These are phyloP conservation scores for Candida hispaniensis DNA, from an alignment of 805 yeast genomes.

Conservation along the genomic window DNA sequence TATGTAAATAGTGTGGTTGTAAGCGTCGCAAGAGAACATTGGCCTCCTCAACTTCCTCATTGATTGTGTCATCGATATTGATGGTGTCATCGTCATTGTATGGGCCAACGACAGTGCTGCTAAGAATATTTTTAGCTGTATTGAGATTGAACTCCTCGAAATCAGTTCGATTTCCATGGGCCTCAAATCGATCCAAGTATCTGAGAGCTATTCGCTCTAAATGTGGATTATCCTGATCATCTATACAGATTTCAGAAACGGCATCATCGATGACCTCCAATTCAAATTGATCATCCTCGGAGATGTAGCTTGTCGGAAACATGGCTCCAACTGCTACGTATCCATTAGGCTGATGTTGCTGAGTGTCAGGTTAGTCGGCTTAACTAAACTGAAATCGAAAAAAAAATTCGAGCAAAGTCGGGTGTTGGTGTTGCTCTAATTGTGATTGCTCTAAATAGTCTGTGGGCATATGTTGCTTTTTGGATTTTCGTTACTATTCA, in stretches of 20 bases:
- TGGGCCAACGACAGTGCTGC: too few species aligned
- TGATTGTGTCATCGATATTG: constrained; percentile 15
- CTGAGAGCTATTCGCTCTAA: constrained; percentile 5
- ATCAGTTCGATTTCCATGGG: constrained; percentile 5
- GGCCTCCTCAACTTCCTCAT: constrained; percentile 15
- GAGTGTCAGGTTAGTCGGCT: too few species aligned
- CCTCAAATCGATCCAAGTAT: constrained; percentile 9
- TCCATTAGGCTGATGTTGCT: too few species aligned
- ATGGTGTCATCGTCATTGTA: constrained; percentile 19
- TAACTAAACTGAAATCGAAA: too few species aligned
- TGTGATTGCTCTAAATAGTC: too few species aligned
- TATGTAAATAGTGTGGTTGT: constrained; percentile 57
- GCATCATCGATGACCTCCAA: constrained; percentile 15
- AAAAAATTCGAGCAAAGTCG: too few species aligned
- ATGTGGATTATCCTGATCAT: constrained; percentile 14
- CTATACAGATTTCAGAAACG: constrained; percentile 6
- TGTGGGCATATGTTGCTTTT: too few species aligned
- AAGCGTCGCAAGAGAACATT: constrained; percentile 42
- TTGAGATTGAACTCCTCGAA: constrained; percentile 11
- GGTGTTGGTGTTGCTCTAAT: too few species aligned
- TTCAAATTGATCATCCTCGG: too few species aligned
- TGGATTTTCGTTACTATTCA: too few species aligned
- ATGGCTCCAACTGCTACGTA: too few species aligned
- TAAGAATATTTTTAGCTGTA: constrained; percentile 3
- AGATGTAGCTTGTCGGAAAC: too few species aligned